Evolutionary conservation across 1,284 basidiomycete genomes (phyloP).

Genomic region (Leccinum proliferum): DNA sequence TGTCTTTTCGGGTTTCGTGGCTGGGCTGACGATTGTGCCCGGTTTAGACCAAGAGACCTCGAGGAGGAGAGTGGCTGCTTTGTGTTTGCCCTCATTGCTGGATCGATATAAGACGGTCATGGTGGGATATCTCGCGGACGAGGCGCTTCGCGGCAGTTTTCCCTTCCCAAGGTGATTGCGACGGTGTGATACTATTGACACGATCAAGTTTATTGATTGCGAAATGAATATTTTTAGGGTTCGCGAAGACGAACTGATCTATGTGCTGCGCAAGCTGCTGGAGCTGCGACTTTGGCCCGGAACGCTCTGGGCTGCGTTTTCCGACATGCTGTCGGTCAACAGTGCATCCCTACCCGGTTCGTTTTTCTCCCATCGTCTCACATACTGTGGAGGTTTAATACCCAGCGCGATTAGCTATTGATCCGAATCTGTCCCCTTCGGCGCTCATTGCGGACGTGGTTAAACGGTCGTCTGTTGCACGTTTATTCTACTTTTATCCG

Average conservation of each 20-base stretch:
- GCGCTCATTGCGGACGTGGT: conserved; percentile 61
- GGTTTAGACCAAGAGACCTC: conserved; percentile 51
- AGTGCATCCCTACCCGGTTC: conserved; percentile 50
- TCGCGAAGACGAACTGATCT: conserved; percentile 87
- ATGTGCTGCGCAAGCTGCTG: conserved; percentile 74
- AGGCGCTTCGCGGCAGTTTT: conserved; percentile 72
- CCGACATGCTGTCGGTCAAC: conserved; percentile 53
- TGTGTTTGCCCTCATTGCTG: conserved; percentile 67
- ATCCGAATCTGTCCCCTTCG: conserved; percentile 41
- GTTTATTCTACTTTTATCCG: conserved; percentile 82
- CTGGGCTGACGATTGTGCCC: neutral
- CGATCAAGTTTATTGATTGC: neutral
- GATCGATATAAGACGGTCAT: conserved; percentile 68
- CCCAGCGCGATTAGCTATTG: conserved; percentile 31
- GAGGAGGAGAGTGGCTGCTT: conserved; percentile 61
- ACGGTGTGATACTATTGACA: neutral
- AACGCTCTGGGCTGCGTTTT: conserved; percentile 69
- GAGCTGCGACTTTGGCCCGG: conserved; percentile 67
- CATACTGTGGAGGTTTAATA: neutral
- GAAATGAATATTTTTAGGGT: conserved; percentile 40
- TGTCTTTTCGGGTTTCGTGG: neutral
- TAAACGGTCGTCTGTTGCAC: conserved; percentile 67
- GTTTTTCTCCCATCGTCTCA: conserved; percentile 14
- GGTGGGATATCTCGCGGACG: conserved; percentile 75
- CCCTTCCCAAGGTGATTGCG: conserved; percentile 72